Percentiles rank a stretch among this genome's conserved stretches.
These are phyloP conservation scores for Westerdykella aurantiaca DNA, from an alignment of 2,329 filamentous ascomycete genomes.

Conservation along the genomic window DNA sequence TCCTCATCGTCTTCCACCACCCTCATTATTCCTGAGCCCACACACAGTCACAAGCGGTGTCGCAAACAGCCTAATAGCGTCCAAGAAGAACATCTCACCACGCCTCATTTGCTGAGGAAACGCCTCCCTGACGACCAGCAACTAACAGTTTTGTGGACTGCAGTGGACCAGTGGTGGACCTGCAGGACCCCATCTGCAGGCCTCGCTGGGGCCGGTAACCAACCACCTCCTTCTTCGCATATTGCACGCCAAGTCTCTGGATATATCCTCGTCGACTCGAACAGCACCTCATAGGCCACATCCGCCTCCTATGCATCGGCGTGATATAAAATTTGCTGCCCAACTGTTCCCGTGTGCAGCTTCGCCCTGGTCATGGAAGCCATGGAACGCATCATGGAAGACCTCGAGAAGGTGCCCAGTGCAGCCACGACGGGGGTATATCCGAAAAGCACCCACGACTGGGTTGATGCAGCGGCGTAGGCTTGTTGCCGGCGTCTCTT, in stretches of 20 bases:
- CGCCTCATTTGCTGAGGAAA: conserved; percentile 13
- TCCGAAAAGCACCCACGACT: too few relatives aligned
- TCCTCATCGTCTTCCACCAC: conserved; percentile 3
- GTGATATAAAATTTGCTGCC: conserved; percentile 21
- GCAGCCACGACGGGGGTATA: conserved; percentile 9
- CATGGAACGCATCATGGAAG: conserved; percentile 15
- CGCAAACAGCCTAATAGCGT: conserved; percentile 27
- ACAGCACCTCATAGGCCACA: conserved; percentile 16
- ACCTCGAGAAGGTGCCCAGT: conserved; percentile 18
- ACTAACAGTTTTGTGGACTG: neutral
- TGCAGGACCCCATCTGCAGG: conserved; percentile 17
- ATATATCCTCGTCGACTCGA: conserved; percentile 20
- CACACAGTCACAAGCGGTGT: conserved; percentile 12
- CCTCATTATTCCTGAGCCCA: neutral
- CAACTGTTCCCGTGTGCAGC: conserved; percentile 14
- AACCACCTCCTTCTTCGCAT: conserved; percentile 9
- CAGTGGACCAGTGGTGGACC: conserved; percentile 19
- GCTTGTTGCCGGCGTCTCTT: neutral
- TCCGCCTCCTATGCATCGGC: conserved; percentile 15
- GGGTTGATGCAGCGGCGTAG: neutral
- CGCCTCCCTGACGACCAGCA: conserved; percentile 16
- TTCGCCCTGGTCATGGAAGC: conserved; percentile 13
- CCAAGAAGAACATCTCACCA: conserved; percentile 10
- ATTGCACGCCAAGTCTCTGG: conserved; percentile 12
- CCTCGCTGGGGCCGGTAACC: conserved; percentile 6